Conservation (phyloP, 106 monocot species). For the Iris macrosiphon region DNA sequence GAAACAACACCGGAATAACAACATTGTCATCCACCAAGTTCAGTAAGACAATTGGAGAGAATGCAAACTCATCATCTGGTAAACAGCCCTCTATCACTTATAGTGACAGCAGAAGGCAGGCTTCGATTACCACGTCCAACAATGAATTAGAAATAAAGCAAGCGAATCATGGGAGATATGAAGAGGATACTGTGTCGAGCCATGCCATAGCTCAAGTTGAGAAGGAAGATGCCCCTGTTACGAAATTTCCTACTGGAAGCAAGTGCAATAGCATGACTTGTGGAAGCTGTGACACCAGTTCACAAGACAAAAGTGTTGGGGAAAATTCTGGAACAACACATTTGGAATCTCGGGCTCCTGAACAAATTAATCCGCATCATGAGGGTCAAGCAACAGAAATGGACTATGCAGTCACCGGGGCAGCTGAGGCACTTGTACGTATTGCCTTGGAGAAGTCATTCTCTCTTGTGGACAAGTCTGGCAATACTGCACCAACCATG, state of each 20-base stretch:
- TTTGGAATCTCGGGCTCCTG: neutral
- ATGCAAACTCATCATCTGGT: neutral
- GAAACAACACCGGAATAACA: neutral
- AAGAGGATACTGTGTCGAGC: constrained; percentile 53
- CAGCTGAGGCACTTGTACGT: constrained; percentile 42
- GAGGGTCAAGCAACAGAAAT: neutral
- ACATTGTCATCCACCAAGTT: neutral
- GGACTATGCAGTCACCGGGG: constrained; percentile 20
- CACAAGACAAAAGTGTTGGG: neutral
- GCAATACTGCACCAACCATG: neutral
- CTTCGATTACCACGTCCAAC: constrained; percentile 10
- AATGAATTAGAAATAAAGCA: constrained; percentile 2
- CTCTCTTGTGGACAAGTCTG: neutral
- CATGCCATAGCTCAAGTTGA: constrained; percentile 16
- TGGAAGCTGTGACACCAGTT: neutral
- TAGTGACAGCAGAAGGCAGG: constrained; percentile 7
- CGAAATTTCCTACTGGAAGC: neutral
- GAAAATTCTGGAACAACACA: constrained; percentile 3
- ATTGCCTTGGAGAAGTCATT: constrained; percentile 16
- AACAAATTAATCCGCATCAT: too few species aligned
- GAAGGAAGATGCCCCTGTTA: neutral
- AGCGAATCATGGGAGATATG: constrained; percentile 17
- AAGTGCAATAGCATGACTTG: neutral
- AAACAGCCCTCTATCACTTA: neutral
- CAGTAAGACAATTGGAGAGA: too few species aligned